Evolutionary conservation across 768 basidiomycete genomes (phyloP), one percentile per base, ranked within the genome.

Genomic region (Agrocybe praecox): DNA sequence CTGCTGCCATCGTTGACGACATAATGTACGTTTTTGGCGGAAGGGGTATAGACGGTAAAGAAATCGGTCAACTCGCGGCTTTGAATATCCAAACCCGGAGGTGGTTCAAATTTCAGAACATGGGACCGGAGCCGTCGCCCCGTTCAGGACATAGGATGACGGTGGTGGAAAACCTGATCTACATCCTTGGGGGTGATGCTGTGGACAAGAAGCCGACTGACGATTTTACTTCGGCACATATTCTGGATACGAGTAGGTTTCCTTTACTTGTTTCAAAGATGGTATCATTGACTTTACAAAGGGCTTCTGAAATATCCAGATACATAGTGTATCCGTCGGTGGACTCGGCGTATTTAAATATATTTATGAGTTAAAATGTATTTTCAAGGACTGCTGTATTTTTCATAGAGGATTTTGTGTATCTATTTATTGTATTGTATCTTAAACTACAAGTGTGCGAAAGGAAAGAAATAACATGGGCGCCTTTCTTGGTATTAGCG

Each of bases 91-190:
- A 92, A 96, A 96, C 93, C 69, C 90, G 92, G 66, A 83, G 96
- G 60, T 98, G 96, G 96, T 98, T 93, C 75, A 97, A 94, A 92
- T 97, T 98, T 77, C 93, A 96, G 72, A 96, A 97, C 68, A 97
- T 97, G 95, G 96, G 96, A 0, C 95, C 95, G 21, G 83, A 92
- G 17, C 96, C 96, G 1, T 86, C 79, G 32, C 90, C 92, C 5
- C 82, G 96, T 51, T 94, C 92, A 8, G 96, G 96, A 2, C 96
- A 98, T 72, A 90, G 94, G 15, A 94, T 98, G 94, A 92, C 94
- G 14, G 86, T 92, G 17, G 86, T 89, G 67, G 92, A 90, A 26
- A 81, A 86, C 45, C 82, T 87, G 58, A 89, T 98, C 6, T 90
- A 92, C 62, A 93, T 98, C 4, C 82, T 98, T 12, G 96, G 96